A percentile compares a stretch with the other conserved stretches of the same genome.
These are phyloP conservation scores for Boletus bicolor DNA, from an alignment of 768 basidiomycete genomes.

Conservation along the genomic window DNA sequence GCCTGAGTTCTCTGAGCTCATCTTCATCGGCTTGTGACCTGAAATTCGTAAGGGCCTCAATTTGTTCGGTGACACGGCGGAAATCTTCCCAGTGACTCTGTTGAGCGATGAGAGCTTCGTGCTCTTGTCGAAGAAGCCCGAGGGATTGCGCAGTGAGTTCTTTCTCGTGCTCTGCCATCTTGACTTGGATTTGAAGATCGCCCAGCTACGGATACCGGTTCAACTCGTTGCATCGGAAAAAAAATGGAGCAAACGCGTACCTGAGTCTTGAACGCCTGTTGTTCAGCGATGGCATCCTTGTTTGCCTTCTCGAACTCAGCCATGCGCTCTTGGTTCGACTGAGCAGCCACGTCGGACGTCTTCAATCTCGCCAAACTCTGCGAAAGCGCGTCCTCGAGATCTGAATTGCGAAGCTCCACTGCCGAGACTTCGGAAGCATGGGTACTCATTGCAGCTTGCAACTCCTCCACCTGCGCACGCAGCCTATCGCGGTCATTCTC, in stretches of 20 bases:
- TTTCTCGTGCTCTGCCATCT: conserved; percentile 59
- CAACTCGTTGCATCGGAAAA: background rate
- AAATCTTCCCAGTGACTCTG: conserved; percentile 80
- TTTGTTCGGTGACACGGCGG: conserved; percentile 65
- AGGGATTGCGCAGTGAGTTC: conserved; percentile 53
- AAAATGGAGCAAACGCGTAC: conserved; percentile 37
- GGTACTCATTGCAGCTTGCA: conserved; percentile 41
- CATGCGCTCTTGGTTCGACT: conserved; percentile 59
- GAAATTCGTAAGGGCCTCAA: conserved; percentile 60
- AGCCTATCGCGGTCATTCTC: conserved; percentile 68
- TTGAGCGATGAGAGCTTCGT: conserved; percentile 57
- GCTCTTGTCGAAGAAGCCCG: conserved; percentile 52
- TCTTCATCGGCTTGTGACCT: conserved; percentile 65
- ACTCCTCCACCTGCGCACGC: conserved; percentile 51
- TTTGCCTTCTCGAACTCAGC: conserved; percentile 59
- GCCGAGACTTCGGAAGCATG: conserved; percentile 46
- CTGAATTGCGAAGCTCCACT: conserved; percentile 49
- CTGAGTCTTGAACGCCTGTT: conserved; percentile 54
- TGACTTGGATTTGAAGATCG: conserved; percentile 55
- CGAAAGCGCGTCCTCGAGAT: conserved; percentile 71
- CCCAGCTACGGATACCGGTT: conserved; percentile 45
- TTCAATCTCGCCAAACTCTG: conserved; percentile 70
- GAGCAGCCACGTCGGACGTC: conserved; percentile 64
- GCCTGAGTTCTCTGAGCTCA: conserved; percentile 69
- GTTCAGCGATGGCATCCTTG: conserved; percentile 53